Base-by-base conservation (phyloP, 2,329 filamentous ascomycete species). In the Diaporthe australafricana region DNA sequence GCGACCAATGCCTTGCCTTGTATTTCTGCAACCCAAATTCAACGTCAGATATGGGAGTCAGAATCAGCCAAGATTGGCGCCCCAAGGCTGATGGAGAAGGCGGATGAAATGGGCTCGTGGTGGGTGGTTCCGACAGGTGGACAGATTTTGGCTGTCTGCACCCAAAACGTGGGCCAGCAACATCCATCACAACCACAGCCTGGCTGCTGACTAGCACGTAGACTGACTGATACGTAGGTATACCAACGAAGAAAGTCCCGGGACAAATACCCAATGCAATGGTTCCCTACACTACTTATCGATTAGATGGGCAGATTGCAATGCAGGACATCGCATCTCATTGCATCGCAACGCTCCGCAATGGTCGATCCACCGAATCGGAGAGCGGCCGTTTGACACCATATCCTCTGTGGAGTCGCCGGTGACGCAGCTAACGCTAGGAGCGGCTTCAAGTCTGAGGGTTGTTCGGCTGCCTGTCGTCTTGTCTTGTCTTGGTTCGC, bases 1-100 rank as follows among this genome's bases (percentile, higher is more conserved):
- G 70, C 40, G 48, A 68, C 73, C 73, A 74, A 74, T 74, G 68
- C 70, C 67, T 47, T 67, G 68, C 63, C 45, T 30, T 55, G 48
- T 38, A 69, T 72, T 74, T 60, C 69, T 53, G 57, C 62, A 70
- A 60, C 60, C 63, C 71, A 70, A 66, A 55, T 56, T 63, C 30
- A 70, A 67, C 69, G 69, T 66, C 60, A 69, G 53, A 38, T 48
- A 63, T 42, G 20, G 60, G 27, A 63, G 42, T 69, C 38, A 56
- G 66, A 60, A 53, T 42, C 27, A 50, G 38, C 45, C 53, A 57
- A 60, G 66, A 69, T 47, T 57, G 52, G 50, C 30, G 30, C 25
- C 25, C 55, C 45, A 35, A 57, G 40, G 55, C 42, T 55, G 66
- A 57, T 56, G 66, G 52, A 45, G 38, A 35, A 68, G 57, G 57